A percentile compares a stretch with the other conserved stretches of the same genome.
phyloP scores from a whole-genome alignment of 257 asterid genomes.

The Solanum ossicruentum region DNA sequence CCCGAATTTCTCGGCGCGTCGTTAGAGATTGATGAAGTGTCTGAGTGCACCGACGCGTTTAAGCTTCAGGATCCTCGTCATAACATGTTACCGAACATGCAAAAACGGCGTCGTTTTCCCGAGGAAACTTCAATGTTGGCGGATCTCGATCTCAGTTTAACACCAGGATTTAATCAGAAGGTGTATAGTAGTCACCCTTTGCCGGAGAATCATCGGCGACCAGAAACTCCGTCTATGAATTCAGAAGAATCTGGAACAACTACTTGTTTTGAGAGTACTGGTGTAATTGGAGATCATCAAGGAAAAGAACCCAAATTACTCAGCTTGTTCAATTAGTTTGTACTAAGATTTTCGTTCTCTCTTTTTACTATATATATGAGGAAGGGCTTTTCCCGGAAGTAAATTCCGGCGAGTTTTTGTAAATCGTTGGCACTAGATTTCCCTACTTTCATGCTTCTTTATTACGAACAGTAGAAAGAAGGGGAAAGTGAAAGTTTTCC shows the following conservation, averaged over 20 bases:
- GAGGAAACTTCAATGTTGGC: slow-evolving; percentile 28
- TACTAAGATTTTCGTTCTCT: background rate
- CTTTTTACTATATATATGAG: background rate
- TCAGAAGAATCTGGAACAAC: slow-evolving; percentile 76
- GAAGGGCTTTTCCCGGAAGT: slow-evolving; percentile 11
- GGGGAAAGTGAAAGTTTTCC: slow-evolving; percentile 82
- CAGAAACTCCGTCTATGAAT: slow-evolving; percentile 65
- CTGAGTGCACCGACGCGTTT: slow-evolving; percentile 35
- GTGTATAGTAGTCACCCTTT: background rate
- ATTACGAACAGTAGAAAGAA: slow-evolving; percentile 1
- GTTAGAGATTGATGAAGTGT: slow-evolving; percentile 32
- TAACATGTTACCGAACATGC: slow-evolving; percentile 5
- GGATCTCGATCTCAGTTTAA: slow-evolving; percentile 61
- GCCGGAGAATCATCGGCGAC: slow-evolving; percentile 30
- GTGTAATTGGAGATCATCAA: slow-evolving; percentile 17
- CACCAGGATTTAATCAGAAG: slow-evolving; percentile 20
- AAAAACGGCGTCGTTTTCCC: slow-evolving; percentile 37
- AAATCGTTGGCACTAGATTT: slow-evolving; percentile 63
- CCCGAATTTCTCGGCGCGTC: slow-evolving; percentile 26
- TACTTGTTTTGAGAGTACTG: slow-evolving; percentile 20
- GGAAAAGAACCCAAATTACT: slow-evolving; percentile 35
- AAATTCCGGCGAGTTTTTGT: slow-evolving; percentile 38
- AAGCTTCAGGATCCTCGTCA: slow-evolving; percentile 8
- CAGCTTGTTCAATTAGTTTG: slow-evolving; percentile 36
- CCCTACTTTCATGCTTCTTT: slow-evolving; percentile 19